Conservation (phyloP, 139 green algal genomes). For the Axilococcus clingmanii region DNA sequence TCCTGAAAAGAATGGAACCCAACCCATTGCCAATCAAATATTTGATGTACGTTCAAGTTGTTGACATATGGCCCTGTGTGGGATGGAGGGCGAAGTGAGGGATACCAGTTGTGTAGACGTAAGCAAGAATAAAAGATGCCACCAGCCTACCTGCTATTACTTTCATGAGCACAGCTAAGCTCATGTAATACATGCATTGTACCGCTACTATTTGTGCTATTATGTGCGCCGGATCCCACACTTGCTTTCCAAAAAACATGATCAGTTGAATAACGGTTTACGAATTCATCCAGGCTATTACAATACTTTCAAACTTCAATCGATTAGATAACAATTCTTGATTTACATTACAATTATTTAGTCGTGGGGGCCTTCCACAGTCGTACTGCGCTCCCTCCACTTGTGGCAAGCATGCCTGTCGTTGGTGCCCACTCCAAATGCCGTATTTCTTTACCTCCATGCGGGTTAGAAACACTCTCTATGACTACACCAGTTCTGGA, state of each 20-base stretch:
- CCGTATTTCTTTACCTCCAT: not conserved
- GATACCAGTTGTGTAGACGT: not conserved
- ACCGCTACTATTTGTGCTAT: constrained; percentile 66
- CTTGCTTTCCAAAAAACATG: constrained; percentile 14
- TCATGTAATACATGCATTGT: constrained; percentile 75
- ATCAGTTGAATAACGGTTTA: no score
- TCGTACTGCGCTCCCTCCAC: not conserved
- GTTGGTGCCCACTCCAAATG: not conserved
- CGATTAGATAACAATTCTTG: no score
- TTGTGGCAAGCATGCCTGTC: not conserved
- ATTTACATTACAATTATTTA: no score
- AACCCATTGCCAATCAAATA: constrained; percentile 52
- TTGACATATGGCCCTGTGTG: constrained; percentile 42
- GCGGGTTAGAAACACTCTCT: not conserved
- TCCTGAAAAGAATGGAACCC: constrained; percentile 40
- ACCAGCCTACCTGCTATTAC: constrained; percentile 49
- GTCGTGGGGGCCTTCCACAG: constrained; percentile 1
- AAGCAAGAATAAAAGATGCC: not conserved
- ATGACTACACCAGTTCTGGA: constrained; percentile 1
- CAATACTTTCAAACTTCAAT: no score
- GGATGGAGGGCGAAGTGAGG: not conserved
- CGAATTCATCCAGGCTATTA: no score
- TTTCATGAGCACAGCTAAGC: constrained; percentile 48
- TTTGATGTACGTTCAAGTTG: constrained; percentile 33
- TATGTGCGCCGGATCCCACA: constrained; percentile 75